Percentiles rank a stretch among this genome's conserved stretches.
Conservation (phyloP, 257 asterid species). For the Fraxinus pennsylvanica region DNA sequence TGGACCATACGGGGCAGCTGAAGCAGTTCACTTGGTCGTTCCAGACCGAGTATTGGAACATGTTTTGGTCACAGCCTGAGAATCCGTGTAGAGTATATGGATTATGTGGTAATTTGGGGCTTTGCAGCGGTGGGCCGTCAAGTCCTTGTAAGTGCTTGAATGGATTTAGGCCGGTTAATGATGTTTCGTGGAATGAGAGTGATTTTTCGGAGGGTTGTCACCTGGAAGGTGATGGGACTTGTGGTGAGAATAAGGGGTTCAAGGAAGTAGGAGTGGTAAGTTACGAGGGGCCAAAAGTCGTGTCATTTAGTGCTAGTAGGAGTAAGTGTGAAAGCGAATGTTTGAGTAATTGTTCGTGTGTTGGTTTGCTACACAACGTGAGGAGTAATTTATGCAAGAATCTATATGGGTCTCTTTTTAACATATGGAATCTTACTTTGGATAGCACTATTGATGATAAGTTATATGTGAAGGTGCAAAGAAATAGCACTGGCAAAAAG, state of each 20-base stretch:
- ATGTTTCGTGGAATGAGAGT: conserved; percentile 60
- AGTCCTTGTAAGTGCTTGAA: conserved; percentile 61
- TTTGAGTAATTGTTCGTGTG: conserved; percentile 64
- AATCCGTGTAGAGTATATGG: conserved; percentile 55
- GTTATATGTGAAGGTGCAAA: conserved; percentile 53
- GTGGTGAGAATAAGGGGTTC: conserved; percentile 52
- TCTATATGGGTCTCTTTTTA: conserved; percentile 56
- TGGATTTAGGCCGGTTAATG: conserved; percentile 54
- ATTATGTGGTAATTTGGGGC: conserved; percentile 73
- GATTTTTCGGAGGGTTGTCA: conserved; percentile 69
- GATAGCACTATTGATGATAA: conserved; percentile 49
- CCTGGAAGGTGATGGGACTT: conserved; percentile 35
- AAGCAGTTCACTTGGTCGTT: conserved; percentile 73
- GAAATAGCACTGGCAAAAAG: conserved; percentile 22
- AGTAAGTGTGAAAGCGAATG: conserved; percentile 56
- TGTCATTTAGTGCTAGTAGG: conserved; percentile 49
- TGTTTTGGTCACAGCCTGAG: conserved; percentile 83
- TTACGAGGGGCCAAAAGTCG: conserved; percentile 40
- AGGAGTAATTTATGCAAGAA: conserved; percentile 53
- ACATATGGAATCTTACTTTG: conserved; percentile 46
- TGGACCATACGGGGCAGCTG: conserved; percentile 65
- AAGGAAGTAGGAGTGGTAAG: conserved; percentile 60
- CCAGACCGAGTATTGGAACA: conserved; percentile 64
- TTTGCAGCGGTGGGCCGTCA: conserved; percentile 46
- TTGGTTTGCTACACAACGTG: conserved; percentile 55